Base-by-base conservation (phyloP, 345 rosid genomes). In the Eucalyptus marginata region DNA sequence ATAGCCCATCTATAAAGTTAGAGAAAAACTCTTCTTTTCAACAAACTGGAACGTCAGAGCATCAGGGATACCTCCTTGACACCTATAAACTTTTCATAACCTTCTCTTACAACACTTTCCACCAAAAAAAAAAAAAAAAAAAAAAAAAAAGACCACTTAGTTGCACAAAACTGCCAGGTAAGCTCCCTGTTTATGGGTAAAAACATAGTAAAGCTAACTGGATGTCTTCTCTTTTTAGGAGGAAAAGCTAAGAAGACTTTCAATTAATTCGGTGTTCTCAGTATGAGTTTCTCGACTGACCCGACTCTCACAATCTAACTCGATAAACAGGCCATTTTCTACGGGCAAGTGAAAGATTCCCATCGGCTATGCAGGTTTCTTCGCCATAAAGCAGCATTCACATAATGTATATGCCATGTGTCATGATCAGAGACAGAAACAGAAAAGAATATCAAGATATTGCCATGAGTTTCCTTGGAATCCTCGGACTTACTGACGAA, bases 361-460 rank as follows among this genome's bases (percentile, higher is more conserved):
- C 54, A 51, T 51, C 2, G 54, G 20, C 54, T 3, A 56, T 1
- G 15, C 66, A 11, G 7, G 66, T 59, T 59, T 59, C 13, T 25
- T 59, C 66, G 66, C 66, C 66, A 25, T 0, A 25, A 59, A 59
- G 0, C 7, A 5, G 66, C 66, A 25, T 25, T 59, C n/a, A 59
- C 15, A 27, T 5, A 59, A 25, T 0, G 66, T 25, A 25, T 2
- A 59, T 25, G 6, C 66, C 0, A 13, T 25, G 1, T 59, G n/a
- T 25, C 7, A 5, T 58, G 66, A 59, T 59, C 66, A 11, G 66
- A 25, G 7, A 25, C 13, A 59, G n/a, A 5, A 59, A 59, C 66
- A 10, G n/a, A 12, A 59, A 11, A 59, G 15, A 59, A 51, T 59
- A 25, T 59, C 66, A 25, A 59, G 66, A 59, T 59, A 24, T 11